phyloP scores from a whole-genome alignment of 2,329 filamentous ascomycete species.

The Xylaria polymorpha region DNA sequence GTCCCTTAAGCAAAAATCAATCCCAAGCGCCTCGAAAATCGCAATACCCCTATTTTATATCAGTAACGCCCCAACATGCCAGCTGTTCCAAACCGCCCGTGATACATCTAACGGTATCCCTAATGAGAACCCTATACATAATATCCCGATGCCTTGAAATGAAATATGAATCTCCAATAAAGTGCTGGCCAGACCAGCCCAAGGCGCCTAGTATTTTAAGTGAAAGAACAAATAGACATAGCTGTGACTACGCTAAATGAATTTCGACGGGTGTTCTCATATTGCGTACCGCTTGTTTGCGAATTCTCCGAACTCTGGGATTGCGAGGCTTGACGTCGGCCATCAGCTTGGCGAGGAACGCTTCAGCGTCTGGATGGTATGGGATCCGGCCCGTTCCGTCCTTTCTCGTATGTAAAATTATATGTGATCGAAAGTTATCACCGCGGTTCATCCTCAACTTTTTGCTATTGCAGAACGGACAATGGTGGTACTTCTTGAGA shows the following conservation, averaged over 20 bases:
- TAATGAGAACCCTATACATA: not conserved
- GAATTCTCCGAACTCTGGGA: too few species aligned
- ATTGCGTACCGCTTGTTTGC: too few species aligned
- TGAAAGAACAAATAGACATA: not conserved
- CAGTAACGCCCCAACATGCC: not conserved
- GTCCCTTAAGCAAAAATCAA: not conserved
- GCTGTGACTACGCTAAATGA: too few species aligned
- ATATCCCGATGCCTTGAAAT: not conserved
- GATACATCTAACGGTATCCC: not conserved
- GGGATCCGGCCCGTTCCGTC: slow-evolving; percentile 50
- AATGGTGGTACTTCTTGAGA: slow-evolving; percentile 19
- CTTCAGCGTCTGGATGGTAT: slow-evolving; percentile 44
- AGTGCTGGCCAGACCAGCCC: not conserved
- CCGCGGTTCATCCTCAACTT: slow-evolving; percentile 51
- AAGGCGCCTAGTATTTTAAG: not conserved
- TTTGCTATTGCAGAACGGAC: slow-evolving; percentile 44
- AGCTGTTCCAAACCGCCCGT: not conserved
- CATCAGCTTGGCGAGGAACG: too few species aligned
- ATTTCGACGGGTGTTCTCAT: too few species aligned
- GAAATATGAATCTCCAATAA: not conserved
- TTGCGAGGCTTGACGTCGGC: slow-evolving; percentile 25
- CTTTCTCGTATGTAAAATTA: slow-evolving; percentile 52
- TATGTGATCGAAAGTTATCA: slow-evolving; percentile 55
- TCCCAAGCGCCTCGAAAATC: not conserved
- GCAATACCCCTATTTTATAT: not conserved